These are phyloP conservation scores for Hirschfeldia incana DNA, from an alignment of 345 rosid genomes.

Conservation along the genomic window DNA sequence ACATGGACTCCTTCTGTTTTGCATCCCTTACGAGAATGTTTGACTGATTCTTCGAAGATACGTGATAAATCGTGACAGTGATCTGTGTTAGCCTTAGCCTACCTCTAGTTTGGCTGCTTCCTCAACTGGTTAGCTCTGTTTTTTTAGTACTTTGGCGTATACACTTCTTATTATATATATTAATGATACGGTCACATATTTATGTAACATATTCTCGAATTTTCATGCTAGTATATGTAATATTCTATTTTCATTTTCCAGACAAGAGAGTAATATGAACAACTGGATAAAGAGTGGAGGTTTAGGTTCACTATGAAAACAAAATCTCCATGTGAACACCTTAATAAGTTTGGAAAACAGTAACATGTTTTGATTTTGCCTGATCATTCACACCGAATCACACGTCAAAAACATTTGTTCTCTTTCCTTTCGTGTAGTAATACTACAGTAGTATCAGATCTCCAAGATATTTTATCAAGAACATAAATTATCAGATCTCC, in stretches of 20 bases:
- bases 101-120: too few relatives aligned
- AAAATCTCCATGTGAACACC: slow-evolving; percentile 29
- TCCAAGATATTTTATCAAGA: too few relatives aligned
- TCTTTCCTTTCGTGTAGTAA: too few relatives aligned
- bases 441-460: too few relatives aligned
- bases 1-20: slow-evolving; percentile 32
- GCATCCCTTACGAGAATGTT: too few relatives aligned
- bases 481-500: too few relatives aligned
- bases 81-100: too few relatives aligned
- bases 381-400: not conserved
- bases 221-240: not conserved
- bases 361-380: slow-evolving; percentile 22
- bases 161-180: not conserved
- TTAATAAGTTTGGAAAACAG: not conserved
- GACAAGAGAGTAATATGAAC: slow-evolving; percentile 17
- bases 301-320: slow-evolving; percentile 11
- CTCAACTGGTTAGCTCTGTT: too few relatives aligned
- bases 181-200: not conserved
- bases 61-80: too few relatives aligned
- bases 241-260: not conserved
- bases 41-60: too few relatives aligned
- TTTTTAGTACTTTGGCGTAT: not conserved
- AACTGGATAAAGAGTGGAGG: not conserved
- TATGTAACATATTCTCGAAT: not conserved
- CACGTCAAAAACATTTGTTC: too few relatives aligned